Evolutionary conservation across 2,329 filamentous ascomycete genomes (phyloP), one percentile per base, ranked within the genome.

Genomic region (Diaporthe sp.): DNA sequence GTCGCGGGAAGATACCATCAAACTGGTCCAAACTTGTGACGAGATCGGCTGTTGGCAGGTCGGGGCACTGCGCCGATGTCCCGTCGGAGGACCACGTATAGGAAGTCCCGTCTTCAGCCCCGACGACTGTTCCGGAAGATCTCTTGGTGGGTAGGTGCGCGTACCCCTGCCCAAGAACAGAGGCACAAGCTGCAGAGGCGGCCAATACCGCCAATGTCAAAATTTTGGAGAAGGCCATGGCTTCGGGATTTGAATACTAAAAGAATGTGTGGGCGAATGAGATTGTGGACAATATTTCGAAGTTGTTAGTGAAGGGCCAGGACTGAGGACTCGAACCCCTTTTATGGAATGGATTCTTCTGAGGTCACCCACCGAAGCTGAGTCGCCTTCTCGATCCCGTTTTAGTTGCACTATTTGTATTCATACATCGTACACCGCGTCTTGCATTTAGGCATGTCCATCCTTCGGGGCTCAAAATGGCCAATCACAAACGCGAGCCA

Each of bases 1-100:
- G 28, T 25, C 30, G 57, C 3, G 70, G 70, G 33, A 72, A 72
- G 8, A 72, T n/a, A 1, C 70, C 57, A 10, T 72, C 70, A 12
- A 72, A 64, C 35, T 72, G 42, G 55, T 47, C 55, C 33, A 72
- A 30, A 57, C 70, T 72, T n/a, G 70, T 42, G 13, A 33, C 55
- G 22, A 72, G 70, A 38, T 72, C 70, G 12, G 70, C 57, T 1
- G 25, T n/a, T 17, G 42, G 42, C 33, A 72, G 47, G 30, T 64
- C 57, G 25, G 55, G 55, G 47, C 70, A 72, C 47, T 64, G 55
- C 28, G 55, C 70, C 33, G 70, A 54, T 9, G 70, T 66, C 42
- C 35, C 40, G n/a, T 45, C 60, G 3, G 57, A 64, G 22, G 54
- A 28, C 40, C 55, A 64, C 12, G n/a, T 42, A 45, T 72, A 72